phyloP scores from a whole-genome alignment of 2,329 filamentous ascomycete species.

The Clonostachys byssicola region DNA sequence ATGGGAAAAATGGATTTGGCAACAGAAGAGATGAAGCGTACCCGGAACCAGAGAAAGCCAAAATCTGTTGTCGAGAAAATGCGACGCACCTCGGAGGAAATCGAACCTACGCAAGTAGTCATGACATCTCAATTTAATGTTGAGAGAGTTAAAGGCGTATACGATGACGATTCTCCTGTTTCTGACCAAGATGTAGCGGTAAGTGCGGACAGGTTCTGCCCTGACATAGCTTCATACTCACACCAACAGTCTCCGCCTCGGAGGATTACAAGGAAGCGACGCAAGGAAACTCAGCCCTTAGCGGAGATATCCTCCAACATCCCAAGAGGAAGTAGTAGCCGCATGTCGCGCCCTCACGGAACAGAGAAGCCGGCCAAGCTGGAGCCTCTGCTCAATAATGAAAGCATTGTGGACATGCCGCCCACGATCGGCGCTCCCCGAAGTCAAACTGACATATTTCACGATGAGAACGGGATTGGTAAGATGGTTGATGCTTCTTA shows the following conservation, averaged over 20 bases:
- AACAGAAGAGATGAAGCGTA: conserved; percentile 66
- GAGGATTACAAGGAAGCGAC: conserved; percentile 19
- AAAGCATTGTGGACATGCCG: too few species aligned
- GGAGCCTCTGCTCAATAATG: too few species aligned
- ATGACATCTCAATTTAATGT: conserved; percentile 49
- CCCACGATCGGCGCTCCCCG: conserved; percentile 8
- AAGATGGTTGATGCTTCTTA: neutral
- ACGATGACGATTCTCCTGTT: conserved; percentile 48
- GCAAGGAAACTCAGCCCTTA: conserved; percentile 22
- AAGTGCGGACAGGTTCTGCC: conserved; percentile 12
- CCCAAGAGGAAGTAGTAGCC: conserved; percentile 11
- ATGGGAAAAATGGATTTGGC: conserved; percentile 83
- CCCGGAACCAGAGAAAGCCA: conserved; percentile 75
- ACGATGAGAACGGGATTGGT: neutral
- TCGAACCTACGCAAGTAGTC: conserved; percentile 62
- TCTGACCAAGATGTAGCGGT: conserved; percentile 36
- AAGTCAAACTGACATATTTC: neutral
- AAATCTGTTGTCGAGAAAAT: conserved; percentile 66
- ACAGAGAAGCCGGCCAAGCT: too few species aligned
- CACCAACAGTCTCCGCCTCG: conserved; percentile 13
- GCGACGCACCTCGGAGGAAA: conserved; percentile 56
- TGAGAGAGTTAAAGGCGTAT: conserved; percentile 51
- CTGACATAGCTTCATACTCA: neutral
- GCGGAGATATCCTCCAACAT: conserved; percentile 27
- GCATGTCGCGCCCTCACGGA: neutral